Conservation (phyloP, 2,329 filamentous ascomycete species). For the Colletotrichum horii region DNA sequence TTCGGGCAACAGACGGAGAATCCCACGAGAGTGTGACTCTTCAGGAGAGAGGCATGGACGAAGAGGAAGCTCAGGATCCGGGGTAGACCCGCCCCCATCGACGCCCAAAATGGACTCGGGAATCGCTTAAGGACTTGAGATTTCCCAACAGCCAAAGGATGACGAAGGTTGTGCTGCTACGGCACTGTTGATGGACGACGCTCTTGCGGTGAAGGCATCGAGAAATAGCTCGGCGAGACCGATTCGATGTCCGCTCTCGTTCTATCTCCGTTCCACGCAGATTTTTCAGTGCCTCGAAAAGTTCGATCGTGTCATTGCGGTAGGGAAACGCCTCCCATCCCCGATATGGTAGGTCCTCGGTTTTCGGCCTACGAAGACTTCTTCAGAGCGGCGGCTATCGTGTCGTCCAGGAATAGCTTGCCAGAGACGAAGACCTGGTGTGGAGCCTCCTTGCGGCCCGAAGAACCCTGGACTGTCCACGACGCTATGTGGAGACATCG, state of each 20-base stretch:
- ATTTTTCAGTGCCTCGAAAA: background rate
- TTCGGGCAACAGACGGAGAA: background rate
- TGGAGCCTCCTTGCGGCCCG: background rate
- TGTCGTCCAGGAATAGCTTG: background rate
- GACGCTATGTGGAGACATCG: background rate
- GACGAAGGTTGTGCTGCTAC: background rate
- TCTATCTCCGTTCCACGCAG: background rate
- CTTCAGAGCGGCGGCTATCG: background rate
- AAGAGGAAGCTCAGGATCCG: background rate
- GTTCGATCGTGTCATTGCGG: background rate
- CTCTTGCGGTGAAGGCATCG: background rate
- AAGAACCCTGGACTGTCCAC: background rate
- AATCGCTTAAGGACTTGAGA: background rate
- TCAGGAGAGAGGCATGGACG: background rate
- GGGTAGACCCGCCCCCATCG: background rate
- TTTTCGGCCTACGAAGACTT: background rate
- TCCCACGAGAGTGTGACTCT: background rate
- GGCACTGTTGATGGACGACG: background rate
- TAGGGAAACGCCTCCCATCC: background rate
- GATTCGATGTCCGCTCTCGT: background rate
- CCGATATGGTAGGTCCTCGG: background rate
- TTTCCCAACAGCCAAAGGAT: background rate
- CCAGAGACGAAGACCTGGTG: background rate
- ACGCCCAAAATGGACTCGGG: background rate
- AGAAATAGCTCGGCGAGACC: background rate